Conservation (phyloP, 345 rosid genomes). For the Erucastrum elatum region DNA sequence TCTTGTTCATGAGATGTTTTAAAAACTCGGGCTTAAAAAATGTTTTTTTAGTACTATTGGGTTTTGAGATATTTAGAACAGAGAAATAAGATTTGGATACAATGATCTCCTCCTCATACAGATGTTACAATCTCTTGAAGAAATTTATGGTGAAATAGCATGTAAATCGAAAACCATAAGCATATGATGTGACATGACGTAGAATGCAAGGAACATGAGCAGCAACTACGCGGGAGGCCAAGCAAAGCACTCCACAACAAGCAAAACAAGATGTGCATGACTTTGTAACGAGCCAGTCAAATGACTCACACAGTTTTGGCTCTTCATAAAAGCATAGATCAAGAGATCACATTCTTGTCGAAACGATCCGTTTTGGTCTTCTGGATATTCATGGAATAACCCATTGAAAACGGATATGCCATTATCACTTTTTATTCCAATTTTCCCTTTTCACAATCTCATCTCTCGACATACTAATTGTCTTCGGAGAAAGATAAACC, state of each 20-base stretch:
- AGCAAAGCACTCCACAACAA: background rate
- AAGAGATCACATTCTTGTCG: conserved; percentile 28
- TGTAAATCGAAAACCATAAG: background rate
- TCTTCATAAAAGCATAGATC: conserved; percentile 27
- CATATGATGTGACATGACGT: background rate
- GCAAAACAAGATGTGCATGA: background rate
- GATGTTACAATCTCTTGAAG: background rate
- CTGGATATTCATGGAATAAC: conserved; percentile 40
- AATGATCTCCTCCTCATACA: background rate
- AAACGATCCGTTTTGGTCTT: conserved; percentile 28
- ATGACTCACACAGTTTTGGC: conserved; percentile 14
- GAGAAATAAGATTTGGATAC: too few relatives aligned
- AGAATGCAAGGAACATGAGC: background rate
- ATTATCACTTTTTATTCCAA: conserved; percentile 12
- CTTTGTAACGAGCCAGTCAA: background rate
- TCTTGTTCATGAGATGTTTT: too few relatives aligned
- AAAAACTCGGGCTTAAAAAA: background rate
- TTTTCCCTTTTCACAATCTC: background rate
- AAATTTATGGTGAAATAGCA: background rate
- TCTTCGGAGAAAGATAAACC: too few relatives aligned
- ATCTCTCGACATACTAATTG: background rate
- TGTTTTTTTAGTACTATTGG: background rate
- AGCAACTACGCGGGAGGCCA: background rate
- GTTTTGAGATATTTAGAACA: background rate
- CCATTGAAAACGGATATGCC: conserved; percentile 33